phyloP scores from a whole-genome alignment of 176 grass and related monocot species.

The Elymus sibiricus region DNA sequence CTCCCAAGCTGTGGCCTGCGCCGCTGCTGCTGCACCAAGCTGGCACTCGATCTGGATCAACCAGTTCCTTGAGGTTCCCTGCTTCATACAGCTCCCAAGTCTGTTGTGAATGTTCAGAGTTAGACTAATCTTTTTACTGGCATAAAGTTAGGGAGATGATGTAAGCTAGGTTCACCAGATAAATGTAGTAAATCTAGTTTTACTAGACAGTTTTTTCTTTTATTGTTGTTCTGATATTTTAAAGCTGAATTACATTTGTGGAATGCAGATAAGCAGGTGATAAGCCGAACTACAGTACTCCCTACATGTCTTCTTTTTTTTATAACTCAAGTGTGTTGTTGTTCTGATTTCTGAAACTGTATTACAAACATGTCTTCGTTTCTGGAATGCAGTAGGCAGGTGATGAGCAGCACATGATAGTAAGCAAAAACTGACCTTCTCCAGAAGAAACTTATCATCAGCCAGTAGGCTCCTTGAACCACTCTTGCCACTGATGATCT shows the following conservation, averaged over 20 bases:
- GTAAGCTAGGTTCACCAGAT: neutral
- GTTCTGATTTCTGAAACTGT: neutral
- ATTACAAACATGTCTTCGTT: neutral
- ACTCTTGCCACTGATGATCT: conserved; percentile 71
- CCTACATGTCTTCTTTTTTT: too few species aligned
- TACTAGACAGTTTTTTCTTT: too few species aligned
- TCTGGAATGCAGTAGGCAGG: neutral
- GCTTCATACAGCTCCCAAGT: conserved; percentile 73
- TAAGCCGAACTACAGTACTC: too few species aligned
- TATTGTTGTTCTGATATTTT: too few species aligned
- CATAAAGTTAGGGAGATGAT: neutral
- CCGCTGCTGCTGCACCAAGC: too few species aligned
- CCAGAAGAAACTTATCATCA: conserved; percentile 62
- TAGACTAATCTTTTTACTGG: neutral
- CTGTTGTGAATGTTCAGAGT: conserved; percentile 40
- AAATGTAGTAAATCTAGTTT: neutral
- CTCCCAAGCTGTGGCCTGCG: too few species aligned
- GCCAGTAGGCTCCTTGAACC: conserved; percentile 56
- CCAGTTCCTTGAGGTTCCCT: conserved; percentile 55
- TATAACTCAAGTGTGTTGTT: too few species aligned
- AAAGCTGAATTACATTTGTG: too few species aligned
- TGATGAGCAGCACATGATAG: neutral
- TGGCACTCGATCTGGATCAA: conserved; percentile 53
- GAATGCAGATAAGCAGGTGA: too few species aligned
- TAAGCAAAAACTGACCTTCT: conserved; percentile 52